These are phyloP conservation scores for Metarhizium sp. DNA, from an alignment of 2,329 filamentous ascomycete genomes.

Conservation along the genomic window DNA sequence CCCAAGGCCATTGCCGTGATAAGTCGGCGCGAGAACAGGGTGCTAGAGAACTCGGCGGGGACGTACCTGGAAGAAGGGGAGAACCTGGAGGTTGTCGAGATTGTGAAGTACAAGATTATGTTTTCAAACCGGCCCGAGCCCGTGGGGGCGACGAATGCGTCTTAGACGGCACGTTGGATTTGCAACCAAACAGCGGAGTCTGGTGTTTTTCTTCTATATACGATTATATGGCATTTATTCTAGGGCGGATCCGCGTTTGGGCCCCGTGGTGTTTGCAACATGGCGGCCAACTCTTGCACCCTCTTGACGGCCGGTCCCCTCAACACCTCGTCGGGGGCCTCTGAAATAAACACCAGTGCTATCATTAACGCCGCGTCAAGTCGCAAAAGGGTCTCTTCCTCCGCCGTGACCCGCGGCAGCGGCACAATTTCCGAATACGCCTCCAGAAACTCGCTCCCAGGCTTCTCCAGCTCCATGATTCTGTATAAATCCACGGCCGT, in stretches of 20 bases:
- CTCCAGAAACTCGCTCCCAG: too few species aligned
- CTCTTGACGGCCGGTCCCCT: slow-evolving; percentile 3
- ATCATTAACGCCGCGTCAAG: too few species aligned
- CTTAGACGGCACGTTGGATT: neutral
- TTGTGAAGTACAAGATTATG: slow-evolving; percentile 78
- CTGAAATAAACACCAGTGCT: neutral
- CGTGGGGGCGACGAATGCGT: slow-evolving; percentile 40
- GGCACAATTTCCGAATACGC: too few species aligned
- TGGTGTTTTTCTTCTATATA: neutral
- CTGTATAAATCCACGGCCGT: too few species aligned
- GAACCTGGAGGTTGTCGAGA: slow-evolving; percentile 74
- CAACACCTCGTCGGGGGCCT: slow-evolving; percentile 9
- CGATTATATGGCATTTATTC: too few species aligned
- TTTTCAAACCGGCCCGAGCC: slow-evolving; percentile 83
- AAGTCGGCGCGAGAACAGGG: slow-evolving; percentile 38
- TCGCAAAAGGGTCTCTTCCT: too few species aligned
- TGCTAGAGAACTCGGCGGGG: slow-evolving; percentile 36
- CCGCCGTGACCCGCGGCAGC: too few species aligned
- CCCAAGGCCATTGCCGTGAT: slow-evolving; percentile 72
- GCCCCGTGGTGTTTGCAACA: neutral
- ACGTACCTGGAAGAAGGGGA: slow-evolving; percentile 23
- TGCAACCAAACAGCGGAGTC: neutral
- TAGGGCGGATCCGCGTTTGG: too few species aligned
- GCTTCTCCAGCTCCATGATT: too few species aligned
- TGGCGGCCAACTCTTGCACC: slow-evolving; percentile 6